A percentile compares a stretch with the other conserved stretches of the same genome.
phyloP scores from a whole-genome alignment of 257 asterid genomes.

The Cruciata laevipes region DNA sequence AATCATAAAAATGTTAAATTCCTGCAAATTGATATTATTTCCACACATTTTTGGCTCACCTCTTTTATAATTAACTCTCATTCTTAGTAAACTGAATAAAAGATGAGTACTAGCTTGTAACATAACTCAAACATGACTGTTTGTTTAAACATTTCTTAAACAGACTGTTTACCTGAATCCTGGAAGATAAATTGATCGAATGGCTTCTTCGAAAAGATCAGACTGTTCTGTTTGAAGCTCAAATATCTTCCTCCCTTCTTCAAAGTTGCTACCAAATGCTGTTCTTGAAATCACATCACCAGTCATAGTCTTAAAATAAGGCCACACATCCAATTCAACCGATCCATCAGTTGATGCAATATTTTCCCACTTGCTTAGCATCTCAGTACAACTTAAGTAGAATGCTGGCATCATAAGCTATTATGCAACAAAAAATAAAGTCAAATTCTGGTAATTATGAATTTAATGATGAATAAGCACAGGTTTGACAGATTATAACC shows the following conservation, averaged over 20 bases:
- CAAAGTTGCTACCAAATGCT: conserved; percentile 38
- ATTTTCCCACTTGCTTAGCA: conserved; percentile 38
- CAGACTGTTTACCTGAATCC: conserved; percentile 29
- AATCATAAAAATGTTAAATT: not conserved
- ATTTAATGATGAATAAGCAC: no score
- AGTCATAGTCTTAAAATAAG: conserved; percentile 26
- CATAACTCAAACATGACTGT: no score
- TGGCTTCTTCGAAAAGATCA: conserved; percentile 7
- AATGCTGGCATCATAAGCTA: conserved; percentile 42
- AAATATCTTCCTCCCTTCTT: conserved; percentile 36
- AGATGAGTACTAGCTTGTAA: no score
- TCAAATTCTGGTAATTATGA: not conserved
- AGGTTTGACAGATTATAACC: conserved; percentile 20
- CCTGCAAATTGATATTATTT: not conserved
- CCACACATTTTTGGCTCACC: no score
- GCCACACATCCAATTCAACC: conserved; percentile 33
- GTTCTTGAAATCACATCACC: conserved; percentile 40
- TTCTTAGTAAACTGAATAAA: no score
- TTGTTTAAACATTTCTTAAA: no score
- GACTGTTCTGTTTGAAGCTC: conserved; percentile 26
- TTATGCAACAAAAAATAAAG: not conserved
- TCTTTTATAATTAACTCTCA: no score
- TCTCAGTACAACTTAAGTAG: conserved; percentile 26
- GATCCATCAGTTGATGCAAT: conserved; percentile 17
- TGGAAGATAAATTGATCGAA: conserved; percentile 17